These are phyloP conservation scores for Artemisia argyi DNA, from an alignment of 129 eudicot genomes.

Conservation along the genomic window DNA sequence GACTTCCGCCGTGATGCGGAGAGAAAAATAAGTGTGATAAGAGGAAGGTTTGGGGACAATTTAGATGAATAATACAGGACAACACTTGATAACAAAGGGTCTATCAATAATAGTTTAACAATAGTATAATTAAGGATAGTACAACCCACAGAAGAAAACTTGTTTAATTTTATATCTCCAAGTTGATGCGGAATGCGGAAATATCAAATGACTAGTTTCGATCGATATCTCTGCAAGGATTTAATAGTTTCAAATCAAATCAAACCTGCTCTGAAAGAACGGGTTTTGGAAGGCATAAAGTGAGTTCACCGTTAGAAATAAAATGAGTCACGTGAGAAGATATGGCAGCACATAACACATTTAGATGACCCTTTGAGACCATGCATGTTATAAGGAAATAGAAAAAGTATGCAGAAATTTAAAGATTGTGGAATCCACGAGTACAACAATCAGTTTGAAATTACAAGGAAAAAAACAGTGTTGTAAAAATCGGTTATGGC, in stretches of 20 bases:
- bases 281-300: not conserved
- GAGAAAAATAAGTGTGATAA: no score
- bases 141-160: no score
- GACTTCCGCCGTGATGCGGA: no score
- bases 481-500: no score
- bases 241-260: no score
- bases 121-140: no score
- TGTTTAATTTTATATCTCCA: no score
- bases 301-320: not conserved
- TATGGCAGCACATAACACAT: not conserved
- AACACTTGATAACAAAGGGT: no score
- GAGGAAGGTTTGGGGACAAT: no score
- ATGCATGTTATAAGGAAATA: not conserved
- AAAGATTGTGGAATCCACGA: constrained; percentile 27
- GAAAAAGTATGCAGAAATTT: constrained; percentile 23
- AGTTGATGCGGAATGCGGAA: not conserved
- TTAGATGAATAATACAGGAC: no score
- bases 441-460: constrained; percentile 12
- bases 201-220: not conserved
- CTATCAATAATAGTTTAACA: no score
- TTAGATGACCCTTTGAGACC: not conserved
- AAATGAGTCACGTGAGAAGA: not conserved
- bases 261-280: not conserved
- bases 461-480: not conserved
- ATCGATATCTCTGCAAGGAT: no score